A percentile compares a stretch with the other conserved stretches of the same genome.
Evolutionary conservation across 805 yeast species (phyloP).

Genomic region (Candida sakaeoensis): DNA sequence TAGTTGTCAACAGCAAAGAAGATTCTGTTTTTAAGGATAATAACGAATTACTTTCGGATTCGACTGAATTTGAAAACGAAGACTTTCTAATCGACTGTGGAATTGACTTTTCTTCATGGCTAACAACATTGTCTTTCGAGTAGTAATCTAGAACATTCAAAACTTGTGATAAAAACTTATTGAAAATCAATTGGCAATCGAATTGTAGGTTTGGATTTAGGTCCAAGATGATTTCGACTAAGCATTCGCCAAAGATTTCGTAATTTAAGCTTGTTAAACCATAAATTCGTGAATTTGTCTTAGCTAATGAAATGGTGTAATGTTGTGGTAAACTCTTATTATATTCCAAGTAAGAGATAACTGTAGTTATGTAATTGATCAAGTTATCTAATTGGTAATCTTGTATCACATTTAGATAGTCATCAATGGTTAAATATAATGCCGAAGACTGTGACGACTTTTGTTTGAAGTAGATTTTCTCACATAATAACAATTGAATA

Average conservation of each 20-base stretch:
- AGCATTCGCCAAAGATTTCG: conserved; percentile 17
- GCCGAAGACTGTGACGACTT: too few species aligned
- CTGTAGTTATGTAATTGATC: conserved; percentile 15
- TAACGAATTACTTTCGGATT: neutral
- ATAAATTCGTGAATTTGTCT: conserved; percentile 18
- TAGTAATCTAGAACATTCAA: conserved; percentile 5
- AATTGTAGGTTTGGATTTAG: neutral
- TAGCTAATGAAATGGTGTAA: conserved; percentile 9
- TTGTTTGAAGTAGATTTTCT: neutral
- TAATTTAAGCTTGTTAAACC: conserved; percentile 13
- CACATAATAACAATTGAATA: neutral
- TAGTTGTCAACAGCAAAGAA: neutral
- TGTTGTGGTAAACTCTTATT: conserved; percentile 13
- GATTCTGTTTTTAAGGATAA: neutral
- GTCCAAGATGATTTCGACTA: conserved; percentile 12
- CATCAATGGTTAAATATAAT: neutral
- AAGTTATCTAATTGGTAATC: conserved; percentile 16
- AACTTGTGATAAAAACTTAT: conserved; percentile 8
- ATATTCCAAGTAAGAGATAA: conserved; percentile 13
- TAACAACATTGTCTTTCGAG: conserved; percentile 3
- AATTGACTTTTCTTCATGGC: neutral
- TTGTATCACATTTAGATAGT: conserved; percentile 10
- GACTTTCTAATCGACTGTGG: neutral
- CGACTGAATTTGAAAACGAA: neutral
- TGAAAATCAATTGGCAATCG: conserved; percentile 6